A percentile compares a stretch with the other conserved stretches of the same genome.
Evolutionary conservation across 768 basidiomycete species (phyloP).

Genomic region (Boletus edulis): DNA sequence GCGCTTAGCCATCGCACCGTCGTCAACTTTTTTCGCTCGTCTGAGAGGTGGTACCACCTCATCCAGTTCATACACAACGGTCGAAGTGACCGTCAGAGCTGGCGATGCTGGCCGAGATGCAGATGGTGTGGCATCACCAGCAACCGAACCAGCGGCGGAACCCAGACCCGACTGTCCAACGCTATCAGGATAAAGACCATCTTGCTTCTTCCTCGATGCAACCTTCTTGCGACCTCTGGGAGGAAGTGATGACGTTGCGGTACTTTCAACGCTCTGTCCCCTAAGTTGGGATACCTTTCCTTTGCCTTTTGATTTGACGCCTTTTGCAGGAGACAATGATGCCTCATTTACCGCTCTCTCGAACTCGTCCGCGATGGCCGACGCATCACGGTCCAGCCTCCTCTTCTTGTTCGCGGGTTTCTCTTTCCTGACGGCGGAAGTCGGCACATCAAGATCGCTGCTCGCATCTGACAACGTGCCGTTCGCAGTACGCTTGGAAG

Average conservation of each 20-base stretch:
- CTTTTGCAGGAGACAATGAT: slow-evolving; percentile 34
- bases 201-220: slow-evolving; percentile 55
- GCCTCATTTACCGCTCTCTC: slow-evolving; percentile 42
- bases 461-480: slow-evolving; percentile 54
- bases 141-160: slow-evolving; percentile 47
- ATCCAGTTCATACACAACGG: slow-evolving; percentile 70
- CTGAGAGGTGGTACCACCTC: slow-evolving; percentile 68
- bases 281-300: slow-evolving; percentile 47
- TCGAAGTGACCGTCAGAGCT: slow-evolving; percentile 47
- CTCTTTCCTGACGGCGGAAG: slow-evolving; percentile 32
- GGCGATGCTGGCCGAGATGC: slow-evolving; percentile 74
- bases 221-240: slow-evolving; percentile 55
- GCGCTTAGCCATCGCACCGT: slow-evolving; percentile 67
- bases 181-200: slow-evolving; percentile 49
- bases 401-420: slow-evolving; percentile 60
- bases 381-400: slow-evolving; percentile 48
- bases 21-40: slow-evolving; percentile 77
- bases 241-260: slow-evolving; percentile 36
- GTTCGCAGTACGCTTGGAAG: slow-evolving; percentile 49
- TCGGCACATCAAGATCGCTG: slow-evolving; percentile 52
- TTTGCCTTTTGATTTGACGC: slow-evolving; percentile 48
- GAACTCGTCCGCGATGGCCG: slow-evolving; percentile 45
- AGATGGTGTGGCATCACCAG: slow-evolving; percentile 69
- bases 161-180: slow-evolving; percentile 47
- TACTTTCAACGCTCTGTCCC: slow-evolving; percentile 60